Evolutionary conservation across 2,329 filamentous ascomycete genomes (phyloP), one percentile per base, ranked within the genome.

Genomic region (Colletotrichum orbiculare): DNA sequence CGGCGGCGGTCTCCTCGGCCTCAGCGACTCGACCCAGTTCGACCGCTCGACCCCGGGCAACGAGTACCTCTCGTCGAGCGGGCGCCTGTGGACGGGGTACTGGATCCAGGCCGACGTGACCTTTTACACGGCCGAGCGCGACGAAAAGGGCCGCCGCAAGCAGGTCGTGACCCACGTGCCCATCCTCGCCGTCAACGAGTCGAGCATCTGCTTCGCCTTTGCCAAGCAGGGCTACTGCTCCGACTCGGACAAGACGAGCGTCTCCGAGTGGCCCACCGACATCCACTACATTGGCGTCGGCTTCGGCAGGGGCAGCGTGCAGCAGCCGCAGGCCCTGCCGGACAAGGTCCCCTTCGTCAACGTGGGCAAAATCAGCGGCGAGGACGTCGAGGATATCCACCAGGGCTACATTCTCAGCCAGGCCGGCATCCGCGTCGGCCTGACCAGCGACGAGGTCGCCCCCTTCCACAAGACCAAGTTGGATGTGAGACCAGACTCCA

Each of bases 221-320:
- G 38, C 39, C 17, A 37, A 39, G 2, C 17, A 59, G n/a, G 54
- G 43, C 10, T 37, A 9, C 15, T 64, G 37, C 33, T 45, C 42
- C 3, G 48, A 64, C 8, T 35, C n/a, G 8, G 17, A 59, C 15
- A 64, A 59, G 42, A 33, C 13, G 3, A 48, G 39, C 37, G 34
- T 64, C 41, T 13, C 25, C 25, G 47, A 15, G 33, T 64, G 33
- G n/a, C 60, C 60, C 3, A 59, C 17, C 0, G 6, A 53, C 12
- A 53, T 53, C 35, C 50, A 45, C 47, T 59, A 54, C 15, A 38
- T 59, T 8, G 60, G 60, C 3, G 60, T 64, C 13, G 60, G 62
- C 2, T 65, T 65, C 35, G 57, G 35, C 1, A 37, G 62, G 17
- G 41, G 50, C 11, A 61, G 58, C 39, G 11, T 2, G 4, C 25